Conservation (phyloP, 306 rosid species). For the Vigna unguiculata region DNA sequence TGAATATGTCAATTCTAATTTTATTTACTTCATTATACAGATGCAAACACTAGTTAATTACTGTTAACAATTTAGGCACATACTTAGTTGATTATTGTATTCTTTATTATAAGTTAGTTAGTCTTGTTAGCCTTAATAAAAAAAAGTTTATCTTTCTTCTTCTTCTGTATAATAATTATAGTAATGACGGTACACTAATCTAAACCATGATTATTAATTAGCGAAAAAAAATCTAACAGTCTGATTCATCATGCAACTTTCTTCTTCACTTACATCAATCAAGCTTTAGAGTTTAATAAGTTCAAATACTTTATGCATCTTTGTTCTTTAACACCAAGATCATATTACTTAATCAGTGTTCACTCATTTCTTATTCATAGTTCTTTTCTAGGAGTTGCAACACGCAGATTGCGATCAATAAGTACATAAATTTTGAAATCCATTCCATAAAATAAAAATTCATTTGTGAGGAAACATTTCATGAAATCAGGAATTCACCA, state of each 20-base stretch:
- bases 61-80: neutral
- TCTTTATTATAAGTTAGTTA: constrained; percentile 18
- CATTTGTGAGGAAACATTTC: too few relatives aligned
- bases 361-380: neutral
- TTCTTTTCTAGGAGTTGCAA: neutral
- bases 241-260: too few relatives aligned
- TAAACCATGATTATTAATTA: too few relatives aligned
- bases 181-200: too few relatives aligned
- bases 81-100: constrained; percentile 5
- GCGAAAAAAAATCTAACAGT: too few relatives aligned
- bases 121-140: neutral
- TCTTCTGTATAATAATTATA: neutral
- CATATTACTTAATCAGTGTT: neutral
- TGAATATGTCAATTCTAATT: constrained; percentile 29
- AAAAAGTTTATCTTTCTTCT: neutral
- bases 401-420: neutral
- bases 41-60: neutral
- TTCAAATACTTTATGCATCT: neutral
- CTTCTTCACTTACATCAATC: neutral
- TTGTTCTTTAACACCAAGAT: neutral
- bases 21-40: neutral
- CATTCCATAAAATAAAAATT: neutral
- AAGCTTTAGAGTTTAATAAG: neutral
- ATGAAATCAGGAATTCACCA: too few relatives aligned
- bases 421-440: too few relatives aligned